Evolutionary conservation across 495 filamentous ascomycete species (phyloP), one percentile per base, ranked within the genome.

Genomic region (Talaromyces trachyspermus): DNA sequence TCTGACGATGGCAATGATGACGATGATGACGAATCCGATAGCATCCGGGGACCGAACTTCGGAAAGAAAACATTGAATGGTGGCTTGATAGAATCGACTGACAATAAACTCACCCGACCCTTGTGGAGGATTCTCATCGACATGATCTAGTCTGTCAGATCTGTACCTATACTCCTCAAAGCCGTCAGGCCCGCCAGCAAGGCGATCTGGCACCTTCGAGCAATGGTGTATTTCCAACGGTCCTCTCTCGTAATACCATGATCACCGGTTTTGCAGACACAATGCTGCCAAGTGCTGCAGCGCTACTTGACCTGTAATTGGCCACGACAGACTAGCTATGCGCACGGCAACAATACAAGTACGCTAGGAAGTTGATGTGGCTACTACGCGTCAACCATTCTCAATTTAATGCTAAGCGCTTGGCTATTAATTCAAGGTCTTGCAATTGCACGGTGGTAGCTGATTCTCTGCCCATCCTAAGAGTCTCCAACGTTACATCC

Each of bases 1-100:
- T 47, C 40, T 24, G 58, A 61, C 23, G 51, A 59, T 40, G 55
- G 57, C 15, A 43, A 40, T 17, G 10, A 15, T 14, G 51, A 52
- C 36, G 39, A 57, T 39, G 37, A 17, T 39, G 37, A 17, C 4
- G 47, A 54, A 38, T 54, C 47, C 5, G 45, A 52, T 38, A 11
- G 5, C 11, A 11, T 5, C 5, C 5, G 11, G 5, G 26, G 11
- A 11, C 5, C 11, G 26, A 11, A 11, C 11, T 27, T 27, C 26
- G 11, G 19, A 6, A 43, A n/a, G 9, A 7, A n/a, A 8, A 43
- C 6, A 24, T 43, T 23, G 39, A 43, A 43, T 6, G n/a, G 5
- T 43, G 39, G 39, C 19, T 43, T 10, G 39, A 43, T 24, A 18
- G 39, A 18, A 43, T 43, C n/a, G 39, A n/a, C n/a, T n/a, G n/a